These are phyloP conservation scores for Malassezia caprae DNA, from an alignment of 1,284 basidiomycete species.

Conservation along the genomic window DNA sequence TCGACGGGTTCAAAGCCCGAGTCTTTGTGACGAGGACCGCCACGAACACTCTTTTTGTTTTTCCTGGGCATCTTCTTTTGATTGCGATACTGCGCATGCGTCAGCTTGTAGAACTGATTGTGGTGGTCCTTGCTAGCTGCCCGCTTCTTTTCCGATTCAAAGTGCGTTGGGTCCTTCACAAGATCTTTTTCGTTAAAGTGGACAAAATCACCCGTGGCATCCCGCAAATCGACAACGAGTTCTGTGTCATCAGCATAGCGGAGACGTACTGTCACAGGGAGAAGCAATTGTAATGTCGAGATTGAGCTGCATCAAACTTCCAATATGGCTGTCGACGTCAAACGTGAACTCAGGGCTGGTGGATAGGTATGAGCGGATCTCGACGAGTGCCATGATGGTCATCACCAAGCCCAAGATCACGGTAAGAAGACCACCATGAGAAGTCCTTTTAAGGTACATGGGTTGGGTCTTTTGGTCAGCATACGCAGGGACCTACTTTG, in stretches of 20 bases:
- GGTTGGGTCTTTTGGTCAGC: slow-evolving; percentile 53
- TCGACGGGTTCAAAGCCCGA: slow-evolving; percentile 42
- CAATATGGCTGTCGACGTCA: slow-evolving; percentile 28
- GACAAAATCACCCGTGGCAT: slow-evolving; percentile 80
- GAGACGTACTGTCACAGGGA: slow-evolving; percentile 30
- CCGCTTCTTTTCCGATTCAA: slow-evolving; percentile 46
- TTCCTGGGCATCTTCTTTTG: slow-evolving; percentile 1
- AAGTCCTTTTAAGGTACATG: slow-evolving; percentile 74
- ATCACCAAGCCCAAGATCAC: slow-evolving; percentile 65
- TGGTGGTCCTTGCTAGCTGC: background rate
- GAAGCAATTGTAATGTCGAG: slow-evolving; percentile 44
- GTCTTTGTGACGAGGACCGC: slow-evolving; percentile 53
- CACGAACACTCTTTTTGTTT: slow-evolving; percentile 17
- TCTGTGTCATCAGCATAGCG: slow-evolving; percentile 8
- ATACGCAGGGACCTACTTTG: slow-evolving; percentile 20
- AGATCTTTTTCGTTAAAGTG: slow-evolving; percentile 68
- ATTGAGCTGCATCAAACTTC: slow-evolving; percentile 41
- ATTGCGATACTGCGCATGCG: slow-evolving; percentile 20
- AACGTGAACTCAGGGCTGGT: slow-evolving; percentile 59
- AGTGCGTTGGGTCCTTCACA: slow-evolving; percentile 64
- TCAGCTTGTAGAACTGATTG: background rate
- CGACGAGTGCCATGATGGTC: slow-evolving; percentile 68
- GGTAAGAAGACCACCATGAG: slow-evolving; percentile 77
- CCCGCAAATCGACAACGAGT: slow-evolving; percentile 76
- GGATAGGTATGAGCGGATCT: slow-evolving; percentile 78